Evolutionary conservation across 208 protist genomes (phyloP).

Genomic region (Crithidia sp.): DNA sequence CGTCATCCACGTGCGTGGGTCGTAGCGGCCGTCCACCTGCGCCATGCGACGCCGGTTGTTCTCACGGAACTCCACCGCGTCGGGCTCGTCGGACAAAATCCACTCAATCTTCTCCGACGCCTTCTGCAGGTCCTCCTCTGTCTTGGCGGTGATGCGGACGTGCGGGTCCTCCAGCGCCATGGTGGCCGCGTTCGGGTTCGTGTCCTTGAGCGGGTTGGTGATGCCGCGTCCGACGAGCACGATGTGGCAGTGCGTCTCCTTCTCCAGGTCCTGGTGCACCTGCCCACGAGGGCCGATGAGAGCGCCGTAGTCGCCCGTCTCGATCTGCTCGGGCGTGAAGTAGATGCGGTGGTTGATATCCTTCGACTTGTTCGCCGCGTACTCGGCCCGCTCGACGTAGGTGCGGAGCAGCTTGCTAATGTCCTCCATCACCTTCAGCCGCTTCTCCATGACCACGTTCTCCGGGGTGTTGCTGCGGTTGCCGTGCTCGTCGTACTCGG

Average conservation of each 20-base stretch:
- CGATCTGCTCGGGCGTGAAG: conserved; percentile 89
- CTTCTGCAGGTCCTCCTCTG: conserved; percentile 85
- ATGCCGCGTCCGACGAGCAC: conserved; percentile 92
- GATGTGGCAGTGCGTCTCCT: conserved; percentile 89
- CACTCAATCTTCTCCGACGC: conserved; percentile 91
- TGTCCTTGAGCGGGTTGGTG: conserved; percentile 89
- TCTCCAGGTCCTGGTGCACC: conserved; percentile 90
- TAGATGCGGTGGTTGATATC: conserved; percentile 89
- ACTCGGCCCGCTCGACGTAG: conserved; percentile 58
- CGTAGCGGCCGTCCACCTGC: conserved; percentile 91
- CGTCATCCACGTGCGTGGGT: conserved; percentile 88
- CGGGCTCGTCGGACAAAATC: conserved; percentile 91
- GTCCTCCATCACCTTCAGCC: conserved; percentile 71
- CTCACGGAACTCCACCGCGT: conserved; percentile 89
- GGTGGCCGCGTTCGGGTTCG: conserved; percentile 69
- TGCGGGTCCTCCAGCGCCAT: conserved; percentile 90
- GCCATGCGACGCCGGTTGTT: conserved; percentile 89
- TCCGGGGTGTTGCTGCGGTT: conserved; percentile 85
- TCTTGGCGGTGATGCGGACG: conserved; percentile 87
- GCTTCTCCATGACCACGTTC: conserved; percentile 73
- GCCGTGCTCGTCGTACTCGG: conserved; percentile 79
- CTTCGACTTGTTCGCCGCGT: conserved; percentile 52
- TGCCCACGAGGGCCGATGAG: conserved; percentile 89
- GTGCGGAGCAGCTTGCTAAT: conserved; percentile 65
- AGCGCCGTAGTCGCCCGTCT: conserved; percentile 84